phyloP scores from a whole-genome alignment of 1,284 basidiomycete species.

The Phenoliferia sp. region DNA sequence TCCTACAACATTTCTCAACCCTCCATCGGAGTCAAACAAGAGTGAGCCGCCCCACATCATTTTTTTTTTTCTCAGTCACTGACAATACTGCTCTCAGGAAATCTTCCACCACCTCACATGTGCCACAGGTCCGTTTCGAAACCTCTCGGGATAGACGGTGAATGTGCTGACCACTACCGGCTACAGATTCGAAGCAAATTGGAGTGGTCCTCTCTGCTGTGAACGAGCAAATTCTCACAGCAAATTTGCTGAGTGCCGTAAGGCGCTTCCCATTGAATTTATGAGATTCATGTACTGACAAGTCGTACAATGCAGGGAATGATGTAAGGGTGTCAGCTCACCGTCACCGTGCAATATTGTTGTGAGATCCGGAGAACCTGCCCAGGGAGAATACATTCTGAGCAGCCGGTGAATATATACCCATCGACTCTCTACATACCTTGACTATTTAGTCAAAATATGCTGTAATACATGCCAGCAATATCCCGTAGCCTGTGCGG shows the following conservation, averaged over 20 bases:
- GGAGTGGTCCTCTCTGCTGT: conserved; percentile 41
- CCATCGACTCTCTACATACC: too few species aligned
- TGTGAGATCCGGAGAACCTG: too few species aligned
- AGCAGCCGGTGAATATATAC: too few species aligned
- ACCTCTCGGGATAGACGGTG: not conserved
- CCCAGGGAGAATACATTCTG: too few species aligned
- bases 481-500: too few species aligned
- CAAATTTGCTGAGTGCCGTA: conserved; percentile 17
- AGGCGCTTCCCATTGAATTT: too few species aligned
- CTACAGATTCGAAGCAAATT: conserved; percentile 25
- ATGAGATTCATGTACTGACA: too few species aligned
- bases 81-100: conserved; percentile 15
- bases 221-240: conserved; percentile 34
- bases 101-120: conserved; percentile 41
- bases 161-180: not conserved
- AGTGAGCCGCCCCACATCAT: not conserved
- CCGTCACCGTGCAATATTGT: too few species aligned
- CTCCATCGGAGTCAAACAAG: conserved; percentile 38
- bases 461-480: too few species aligned
- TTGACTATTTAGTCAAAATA: too few species aligned
- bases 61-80: not conserved
- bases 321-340: too few species aligned
- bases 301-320: too few species aligned
- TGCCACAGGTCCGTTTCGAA: conserved; percentile 34
- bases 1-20: conserved; percentile 37